Evolutionary conservation across 1,139 yeast species (phyloP), one percentile per base, ranked within the genome.

Genomic region (Suhomyces guaymorum): DNA sequence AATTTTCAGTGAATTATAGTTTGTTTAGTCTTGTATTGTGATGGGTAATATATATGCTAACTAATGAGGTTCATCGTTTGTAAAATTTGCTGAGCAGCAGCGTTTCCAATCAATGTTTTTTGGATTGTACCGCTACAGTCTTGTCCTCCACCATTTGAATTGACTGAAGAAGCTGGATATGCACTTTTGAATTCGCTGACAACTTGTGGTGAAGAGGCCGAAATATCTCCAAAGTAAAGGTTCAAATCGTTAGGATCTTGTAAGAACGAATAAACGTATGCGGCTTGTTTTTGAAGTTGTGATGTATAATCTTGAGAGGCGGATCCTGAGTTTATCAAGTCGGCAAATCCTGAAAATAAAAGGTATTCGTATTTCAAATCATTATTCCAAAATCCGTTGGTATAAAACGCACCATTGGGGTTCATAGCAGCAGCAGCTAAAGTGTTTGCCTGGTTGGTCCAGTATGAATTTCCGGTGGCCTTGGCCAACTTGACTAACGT

Each of bases 401-500:
- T 33, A 36, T 42, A 48, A 37, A 48, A 48, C 0, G 44, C 44
- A 17, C 49, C 46, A n/a, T 37, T 31, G 9, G 36, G 30, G 23
- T 44, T 40, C 10, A 38, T 41, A 3, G 49, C 49, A 4, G 49
- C 43, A 4, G 24, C 26, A 6, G 39, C 47, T 23, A 46, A 38
- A 2, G 37, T 31, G 8, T 39, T 30, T 9, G 52, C 51, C 24
- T 44, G 42, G 12, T 40, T 27, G n/a, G 45, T 19, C 37, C 40
- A 46, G 26, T 29, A 32, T 5, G 28, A 12, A 25, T 44, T 34
- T 1, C 46, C 46, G 11, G 50, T 44, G 10, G 27, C 28, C 32
- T 44, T 42, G 34, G 33, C 28, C 30, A 66, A 47, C 35, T 52
- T 54, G 2, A 65, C 54, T 36, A 62, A 54, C 1, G 63, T 48